Base-by-base conservation (phyloP, 176 grass and related monocot species). In the Carex myosuroides region DNA sequence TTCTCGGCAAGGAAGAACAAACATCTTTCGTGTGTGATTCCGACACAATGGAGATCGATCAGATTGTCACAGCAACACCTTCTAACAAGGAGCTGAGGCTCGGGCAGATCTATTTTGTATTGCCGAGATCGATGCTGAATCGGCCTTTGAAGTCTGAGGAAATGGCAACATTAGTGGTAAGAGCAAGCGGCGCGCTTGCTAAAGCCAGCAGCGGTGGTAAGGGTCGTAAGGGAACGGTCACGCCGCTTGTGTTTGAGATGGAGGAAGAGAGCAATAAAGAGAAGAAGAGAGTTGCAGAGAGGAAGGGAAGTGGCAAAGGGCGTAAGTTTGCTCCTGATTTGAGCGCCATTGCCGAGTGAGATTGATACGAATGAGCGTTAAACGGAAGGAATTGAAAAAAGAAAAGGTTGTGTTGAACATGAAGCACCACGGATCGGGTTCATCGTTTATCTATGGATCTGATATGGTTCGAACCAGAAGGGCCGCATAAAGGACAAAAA, bases 101-200 rank as follows among this genome's bases (percentile, higher is more conserved):
- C 8, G 95, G 93, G 57, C 91, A 98, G 88, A 94, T 98, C 80
- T 98, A 98, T 84, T 98, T 98, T 86, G 83, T 92, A 57, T 88
- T 98, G 59, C 92, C 88, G 1, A 60, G 16, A 32, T 72, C 89
- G 50, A 89, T 89, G 86, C 82, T 86, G 79, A 90, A 85, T 39
- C 89, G 85, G 24, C 30, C 68, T 12, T 85, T 98, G 6, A 83
- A 64, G n/a, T 33, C 79, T 16, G 92, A 95, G 48, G 92, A 95
- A 60, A 84, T 98, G 13, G 92, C 88, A 12, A 80, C 82, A 58
- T 90, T 98, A 13, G 95, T 85, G 1, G 88, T 93, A 46, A 91
- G 84, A 76, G 92, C 95, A 13, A 98, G 91, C 83, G 50, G 64
- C 1, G 88, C 92, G 0, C 85, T 98, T 18, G 73, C 81, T 14